Evolutionary conservation across 805 yeast genomes (phyloP).

Genomic region (Starmerella geochares): DNA sequence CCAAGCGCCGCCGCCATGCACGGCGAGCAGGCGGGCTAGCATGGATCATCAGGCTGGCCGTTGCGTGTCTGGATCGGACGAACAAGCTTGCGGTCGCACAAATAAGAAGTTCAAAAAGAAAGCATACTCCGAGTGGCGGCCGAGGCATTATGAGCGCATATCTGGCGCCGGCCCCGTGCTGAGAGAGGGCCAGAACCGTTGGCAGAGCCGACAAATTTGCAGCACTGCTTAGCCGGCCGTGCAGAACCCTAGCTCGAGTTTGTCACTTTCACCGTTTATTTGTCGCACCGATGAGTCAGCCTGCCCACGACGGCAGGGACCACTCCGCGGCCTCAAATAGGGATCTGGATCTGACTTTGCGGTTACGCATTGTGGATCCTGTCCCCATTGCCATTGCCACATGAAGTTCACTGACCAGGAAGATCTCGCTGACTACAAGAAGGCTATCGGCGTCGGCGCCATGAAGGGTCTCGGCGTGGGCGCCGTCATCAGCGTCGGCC

Average conservation of each 20-base stretch:
- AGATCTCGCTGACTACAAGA: slow-evolving; percentile 56
- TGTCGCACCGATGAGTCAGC: background rate
- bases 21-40: no score
- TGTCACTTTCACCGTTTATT: background rate
- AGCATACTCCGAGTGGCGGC: no score
- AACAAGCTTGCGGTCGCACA: no score
- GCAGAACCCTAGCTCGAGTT: background rate
- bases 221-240: background rate
- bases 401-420: slow-evolving; percentile 63
- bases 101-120: no score
- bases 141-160: background rate
- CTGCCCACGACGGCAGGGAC: background rate
- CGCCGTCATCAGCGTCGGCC: slow-evolving; percentile 43
- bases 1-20: no score
- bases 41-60: no score
- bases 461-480: slow-evolving; percentile 51
- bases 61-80: no score
- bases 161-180: background rate
- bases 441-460: slow-evolving; percentile 52
- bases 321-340: background rate
- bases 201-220: background rate
- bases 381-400: background rate
- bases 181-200: no score
- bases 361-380: background rate
- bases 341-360: background rate